Evolutionary conservation across 495 filamentous ascomycete genomes (phyloP), one percentile per base, ranked within the genome.

Genomic region (Lophiostoma macrostomum): DNA sequence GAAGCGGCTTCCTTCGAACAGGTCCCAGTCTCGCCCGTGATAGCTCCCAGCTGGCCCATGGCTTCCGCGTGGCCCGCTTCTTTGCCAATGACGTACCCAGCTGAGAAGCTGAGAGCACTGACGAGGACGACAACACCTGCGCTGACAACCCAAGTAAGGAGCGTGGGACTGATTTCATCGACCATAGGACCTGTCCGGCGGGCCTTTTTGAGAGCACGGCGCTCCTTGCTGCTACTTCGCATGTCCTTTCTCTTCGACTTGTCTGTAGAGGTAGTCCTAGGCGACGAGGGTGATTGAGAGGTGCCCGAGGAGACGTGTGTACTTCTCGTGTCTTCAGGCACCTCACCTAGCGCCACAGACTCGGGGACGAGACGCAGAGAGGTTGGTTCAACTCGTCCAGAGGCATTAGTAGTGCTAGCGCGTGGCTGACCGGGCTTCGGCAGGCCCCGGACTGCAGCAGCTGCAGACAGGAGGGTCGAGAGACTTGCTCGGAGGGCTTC

Each of bases 51-150:
- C 12, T 70, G 40, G 2, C 56, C 39, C 37, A 57, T 72, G 19
- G 73, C 73, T 64, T 93, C 88, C 22, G 83, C 72, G 24, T 80
- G 76, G 0, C 88, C 89, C 1, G 88, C 86, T 63, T 95, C 90
- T 20, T 80, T 76, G 10, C 93, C 93, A 14, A 95, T 80, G 10
- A 87, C 87, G 63, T 95, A 97, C 0, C 93, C 93, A 0, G 93
- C 93, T 0, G 89, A 87, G 63, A 97, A 98, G 50, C 90, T 91
- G 41, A 96, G 83, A 1, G 91, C 93, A 1, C 85, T 88, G 32
- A 97, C 84, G 2, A 97, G 73, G 8, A 98, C 87, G 5, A 98
- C 87, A 4, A 96, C 91, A 0, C 93, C 91, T 0, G 93, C 93
- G 32, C 84, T 87, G 30, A 96, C 80, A 2, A 94, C 86, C 87